Evolutionary conservation across 2,329 filamentous ascomycete genomes (phyloP).

Genomic region (Cladophialophora exuberans): DNA sequence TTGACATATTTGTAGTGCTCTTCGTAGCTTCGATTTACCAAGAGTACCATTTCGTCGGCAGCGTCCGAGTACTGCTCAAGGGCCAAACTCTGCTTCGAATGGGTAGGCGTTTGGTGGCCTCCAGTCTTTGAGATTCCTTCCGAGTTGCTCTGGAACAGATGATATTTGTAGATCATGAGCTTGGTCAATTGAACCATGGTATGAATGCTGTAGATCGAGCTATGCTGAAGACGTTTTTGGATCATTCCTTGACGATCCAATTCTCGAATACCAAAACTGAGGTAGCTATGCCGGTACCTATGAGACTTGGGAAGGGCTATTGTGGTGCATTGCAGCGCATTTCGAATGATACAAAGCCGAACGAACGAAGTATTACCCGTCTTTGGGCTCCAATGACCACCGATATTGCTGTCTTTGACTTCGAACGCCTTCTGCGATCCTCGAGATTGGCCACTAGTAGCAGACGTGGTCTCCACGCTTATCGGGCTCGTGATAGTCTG

Average conservation of each 20-base stretch:
- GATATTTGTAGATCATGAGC: slow-evolving; percentile 41
- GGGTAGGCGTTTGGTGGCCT: not conserved
- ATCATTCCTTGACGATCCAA: not conserved
- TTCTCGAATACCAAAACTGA: slow-evolving; percentile 36
- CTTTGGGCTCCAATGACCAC: not conserved
- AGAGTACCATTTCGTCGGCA: slow-evolving; percentile 36
- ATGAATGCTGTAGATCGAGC: slow-evolving; percentile 39
- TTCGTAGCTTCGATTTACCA: slow-evolving; percentile 31
- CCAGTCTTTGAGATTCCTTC: slow-evolving; percentile 11
- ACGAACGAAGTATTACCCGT: too few species aligned
- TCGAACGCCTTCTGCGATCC: not conserved
- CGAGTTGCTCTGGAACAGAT: slow-evolving; percentile 31
- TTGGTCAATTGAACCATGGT: slow-evolving; percentile 41
- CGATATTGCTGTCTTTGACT: slow-evolving; percentile 21
- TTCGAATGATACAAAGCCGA: not conserved
- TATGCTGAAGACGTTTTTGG: slow-evolving; percentile 22
- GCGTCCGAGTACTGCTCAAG: slow-evolving; percentile 38
- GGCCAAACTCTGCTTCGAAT: not conserved
- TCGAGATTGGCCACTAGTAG: not conserved
- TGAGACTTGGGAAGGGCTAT: not conserved
- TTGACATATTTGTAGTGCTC: slow-evolving; percentile 39
- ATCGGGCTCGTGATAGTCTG: slow-evolving; percentile 40
- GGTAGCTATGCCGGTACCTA: slow-evolving; percentile 37
- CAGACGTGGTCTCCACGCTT: slow-evolving; percentile 22
- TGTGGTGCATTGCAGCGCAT: not conserved